Evolutionary conservation across 306 rosid species (phyloP).

Genomic region (Casuarina glauca): DNA sequence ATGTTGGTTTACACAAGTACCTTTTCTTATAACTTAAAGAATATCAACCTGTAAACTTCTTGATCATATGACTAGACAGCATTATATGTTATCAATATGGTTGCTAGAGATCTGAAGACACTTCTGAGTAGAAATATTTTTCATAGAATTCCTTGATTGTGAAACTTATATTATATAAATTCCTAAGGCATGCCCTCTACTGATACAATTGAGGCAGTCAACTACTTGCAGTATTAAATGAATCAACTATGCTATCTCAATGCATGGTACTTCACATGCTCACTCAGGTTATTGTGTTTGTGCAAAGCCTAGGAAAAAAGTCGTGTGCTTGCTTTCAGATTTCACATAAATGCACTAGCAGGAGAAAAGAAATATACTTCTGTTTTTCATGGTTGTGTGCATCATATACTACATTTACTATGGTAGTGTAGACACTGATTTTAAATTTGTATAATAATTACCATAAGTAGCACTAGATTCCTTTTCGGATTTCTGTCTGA

Average conservation of each 20-base stretch:
- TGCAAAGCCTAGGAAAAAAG: neutral
- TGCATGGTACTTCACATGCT: slow-evolving; percentile 1
- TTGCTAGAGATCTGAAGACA: neutral
- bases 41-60: neutral
- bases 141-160: neutral
- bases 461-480: neutral
- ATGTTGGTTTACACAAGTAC: neutral
- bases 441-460: neutral
- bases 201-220: neutral
- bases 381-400: neutral
- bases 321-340: neutral
- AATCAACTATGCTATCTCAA: neutral
- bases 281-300: neutral
- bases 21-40: neutral
- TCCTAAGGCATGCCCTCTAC: neutral
- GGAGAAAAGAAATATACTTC: neutral
- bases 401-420: neutral
- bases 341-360: neutral
- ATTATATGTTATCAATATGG: neutral
- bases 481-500: neutral
- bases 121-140: neutral
- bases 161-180: neutral
- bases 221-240: neutral
- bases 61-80: neutral
- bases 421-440: neutral